Base-by-base conservation (phyloP, 495 filamentous ascomycete species). In the Umbilicaria muhlenbergii region DNA sequence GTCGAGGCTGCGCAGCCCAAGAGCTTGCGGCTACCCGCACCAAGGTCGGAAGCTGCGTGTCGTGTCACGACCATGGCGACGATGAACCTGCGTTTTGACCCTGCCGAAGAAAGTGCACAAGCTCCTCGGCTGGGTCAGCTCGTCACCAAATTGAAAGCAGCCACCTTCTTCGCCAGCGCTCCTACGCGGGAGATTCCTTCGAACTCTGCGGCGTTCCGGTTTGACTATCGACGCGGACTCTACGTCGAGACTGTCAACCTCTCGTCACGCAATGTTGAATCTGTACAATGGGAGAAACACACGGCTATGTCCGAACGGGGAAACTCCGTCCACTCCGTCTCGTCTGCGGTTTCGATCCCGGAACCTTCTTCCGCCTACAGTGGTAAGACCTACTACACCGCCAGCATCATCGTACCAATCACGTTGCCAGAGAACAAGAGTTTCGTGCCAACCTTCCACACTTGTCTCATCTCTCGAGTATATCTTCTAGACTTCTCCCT, bases 371-470 rank as follows among this genome's bases (percentile, higher is more conserved):
- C 64, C 36, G 52, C 55, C 35, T 66, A 63, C 41, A 42, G 52
- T 8, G 61, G 66, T 24, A 51, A 55, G 2, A 52, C 53, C 15
- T 82, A 74, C 56, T 83, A 92, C 62, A 81, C 73, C 2, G 68
- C 86, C 1, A 66, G 64, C 4, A 53, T 95, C 8, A 56, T 81
- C 7, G 74, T 94, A 7, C 87, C 91, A 0, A 62, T 98, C 57
- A 66, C 71, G 0, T 65, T 93, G 1, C 86, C 91, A 0, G 63
- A 59, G 10, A 75, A 73, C 50, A 83, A 78, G 47, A 66, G 75
- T 2, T 86, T 88, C 60, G 60, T 91, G 21, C 92, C 91, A 0
- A 87, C 85, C 14, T 98, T 96, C 64, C 79, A 91, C 62, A 75
- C 77, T 42, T 98, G 91, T 61, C 73, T 94, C 51, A 66, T 82